Evolutionary conservation across 179 eudicot species (phyloP).

Genomic region (Silene coronaria): DNA sequence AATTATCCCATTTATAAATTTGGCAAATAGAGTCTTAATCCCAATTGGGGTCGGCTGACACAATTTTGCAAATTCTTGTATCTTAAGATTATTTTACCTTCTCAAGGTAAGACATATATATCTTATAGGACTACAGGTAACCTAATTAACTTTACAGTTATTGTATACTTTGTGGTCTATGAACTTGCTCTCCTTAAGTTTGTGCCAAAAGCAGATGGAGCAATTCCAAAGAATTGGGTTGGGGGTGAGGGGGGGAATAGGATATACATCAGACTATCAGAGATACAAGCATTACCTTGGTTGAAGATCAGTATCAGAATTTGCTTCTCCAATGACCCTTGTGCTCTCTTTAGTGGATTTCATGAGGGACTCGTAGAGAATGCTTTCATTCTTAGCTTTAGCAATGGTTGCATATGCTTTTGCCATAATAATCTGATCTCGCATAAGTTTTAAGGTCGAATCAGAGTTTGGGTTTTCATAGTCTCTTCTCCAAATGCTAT

Average conservation of each 20-base stretch:
- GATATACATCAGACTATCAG: not conserved
- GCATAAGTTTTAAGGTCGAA: constrained; percentile 88
- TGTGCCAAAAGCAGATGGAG: not conserved
- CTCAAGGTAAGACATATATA: not conserved
- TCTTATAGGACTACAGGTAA: not conserved
- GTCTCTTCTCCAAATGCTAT: constrained; percentile 90
- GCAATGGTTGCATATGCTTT: constrained; percentile 90
- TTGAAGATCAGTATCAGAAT: constrained; percentile 69
- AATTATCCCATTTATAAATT: not conserved
- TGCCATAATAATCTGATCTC: constrained; percentile 96
- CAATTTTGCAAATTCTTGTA: not conserved
- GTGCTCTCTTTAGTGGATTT: constrained; percentile 54
- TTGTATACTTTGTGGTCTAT: not conserved
- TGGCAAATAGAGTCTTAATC: not conserved
- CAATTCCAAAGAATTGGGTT: not conserved
- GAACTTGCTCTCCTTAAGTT: not conserved
- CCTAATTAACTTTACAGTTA: not conserved
- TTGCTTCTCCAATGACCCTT: constrained; percentile 69
- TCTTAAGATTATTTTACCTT: not conserved
- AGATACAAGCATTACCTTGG: constrained; percentile 46
- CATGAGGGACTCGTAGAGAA: constrained; percentile 62
- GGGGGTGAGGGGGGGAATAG: not conserved
- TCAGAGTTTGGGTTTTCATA: constrained; percentile 88
- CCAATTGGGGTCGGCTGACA: too few species aligned
- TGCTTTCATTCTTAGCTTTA: constrained; percentile 57